Base-by-base conservation (phyloP, 805 yeast species). In the Lachancea sp. region DNA sequence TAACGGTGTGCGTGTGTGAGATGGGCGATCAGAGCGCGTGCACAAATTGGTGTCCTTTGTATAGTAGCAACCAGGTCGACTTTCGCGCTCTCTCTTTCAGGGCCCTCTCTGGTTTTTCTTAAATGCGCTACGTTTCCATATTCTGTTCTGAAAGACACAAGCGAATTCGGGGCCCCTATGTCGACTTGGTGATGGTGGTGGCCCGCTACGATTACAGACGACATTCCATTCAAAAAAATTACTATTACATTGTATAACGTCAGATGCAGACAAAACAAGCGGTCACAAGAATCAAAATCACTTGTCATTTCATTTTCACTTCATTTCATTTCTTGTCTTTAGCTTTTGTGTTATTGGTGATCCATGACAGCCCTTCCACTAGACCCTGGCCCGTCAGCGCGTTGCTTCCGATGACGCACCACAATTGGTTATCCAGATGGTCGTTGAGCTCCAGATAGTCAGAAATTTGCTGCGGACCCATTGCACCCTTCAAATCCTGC, bases 321-420 rank as follows among this genome's bases (percentile, higher is more conserved):
- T n/a, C n/a, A n/a, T n/a, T n/a, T n/a, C n/a, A 41, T 38, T 32
- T 35, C 31, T 40, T 42, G 26, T 27, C 29, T 11, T 38, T 35
- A 15, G 36, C 36, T 12, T 40, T 31, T 41, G 74, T 73, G 55
- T 85, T 84, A 49, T 75, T 77, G 13, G 90, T 77, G 41, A 88
- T 75, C 96, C 96, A 88, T 50, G 86, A 81, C 62, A 88, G 71
- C 7, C 95, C 90, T 64, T 89, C 96, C 36, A 82, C 81, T 49
- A 89, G 72, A 15, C 96, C 97, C 46, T 88, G 89, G 22, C 96
- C 96, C 47, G 88, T 84, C 51, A 81, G 77, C 27, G 95, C 96
- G 55, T 88, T 82, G 22, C 95, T 82, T 18, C 96, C 96, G 49
- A 90, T 85, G 31, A 90, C 95, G 41, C 93, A 84, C 95, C 95